phyloP scores from a whole-genome alignment of 306 rosid species.

The Vigna nakashimae region DNA sequence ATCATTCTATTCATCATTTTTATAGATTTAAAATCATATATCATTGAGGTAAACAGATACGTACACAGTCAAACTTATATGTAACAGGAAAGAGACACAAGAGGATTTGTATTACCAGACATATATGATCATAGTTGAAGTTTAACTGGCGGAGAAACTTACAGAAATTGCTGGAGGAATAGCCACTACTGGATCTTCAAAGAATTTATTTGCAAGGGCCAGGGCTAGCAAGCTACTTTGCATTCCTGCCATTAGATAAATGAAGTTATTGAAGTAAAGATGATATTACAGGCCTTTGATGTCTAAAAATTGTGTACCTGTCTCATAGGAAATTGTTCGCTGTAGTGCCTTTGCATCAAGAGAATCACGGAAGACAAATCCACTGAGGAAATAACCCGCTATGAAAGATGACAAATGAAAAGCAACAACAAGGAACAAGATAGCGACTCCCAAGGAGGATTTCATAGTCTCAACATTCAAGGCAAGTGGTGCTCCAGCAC shows the following conservation, averaged over 20 bases:
- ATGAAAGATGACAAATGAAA: slow-evolving; percentile 80
- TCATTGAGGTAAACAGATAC: slow-evolving; percentile 1
- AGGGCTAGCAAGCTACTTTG: slow-evolving; percentile 98
- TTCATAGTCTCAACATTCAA: slow-evolving; percentile 75
- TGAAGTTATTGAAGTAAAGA: background rate
- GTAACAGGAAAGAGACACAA: background rate
- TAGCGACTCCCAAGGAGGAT: slow-evolving; percentile 74
- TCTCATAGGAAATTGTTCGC: slow-evolving; percentile 89
- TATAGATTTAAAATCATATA: background rate
- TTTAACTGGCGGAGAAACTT: slow-evolving; percentile 47
- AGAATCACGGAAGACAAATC: slow-evolving; percentile 62
- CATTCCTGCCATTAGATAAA: slow-evolving; percentile 72
- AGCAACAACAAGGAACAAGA: slow-evolving; percentile 68
- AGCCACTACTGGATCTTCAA: slow-evolving; percentile 79
- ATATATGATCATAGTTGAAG: slow-evolving; percentile 21
- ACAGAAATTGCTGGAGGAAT: slow-evolving; percentile 97
- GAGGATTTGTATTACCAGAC: background rate
- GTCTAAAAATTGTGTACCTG: slow-evolving; percentile 60
- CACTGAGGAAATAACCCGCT: slow-evolving; percentile 77
- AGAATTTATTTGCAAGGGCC: slow-evolving; percentile 92
- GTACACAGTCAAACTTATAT: background rate
- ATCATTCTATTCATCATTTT: background rate
- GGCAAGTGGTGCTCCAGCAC: slow-evolving; percentile 98
- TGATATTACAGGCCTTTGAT: slow-evolving; percentile 23
- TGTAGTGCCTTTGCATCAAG: slow-evolving; percentile 76